phyloP scores from a whole-genome alignment of 139 green algal species.

The Chlamydomonas eustigma region DNA sequence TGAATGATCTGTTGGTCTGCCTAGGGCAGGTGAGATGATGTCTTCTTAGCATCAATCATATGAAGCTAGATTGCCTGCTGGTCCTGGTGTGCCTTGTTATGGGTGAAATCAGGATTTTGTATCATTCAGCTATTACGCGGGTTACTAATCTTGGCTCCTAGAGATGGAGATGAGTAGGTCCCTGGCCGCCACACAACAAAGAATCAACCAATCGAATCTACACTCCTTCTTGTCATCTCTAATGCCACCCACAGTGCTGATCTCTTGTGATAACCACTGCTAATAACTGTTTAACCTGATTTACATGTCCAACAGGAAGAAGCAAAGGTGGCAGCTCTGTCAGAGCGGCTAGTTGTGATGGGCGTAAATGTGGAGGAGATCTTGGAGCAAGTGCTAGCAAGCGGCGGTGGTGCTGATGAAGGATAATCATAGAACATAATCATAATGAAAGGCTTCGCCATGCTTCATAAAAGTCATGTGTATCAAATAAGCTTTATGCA shows the following conservation, averaged over 20 bases:
- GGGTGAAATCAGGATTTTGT: not conserved
- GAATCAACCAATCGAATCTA: not conserved
- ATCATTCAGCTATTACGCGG: not conserved
- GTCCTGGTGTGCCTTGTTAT: not conserved
- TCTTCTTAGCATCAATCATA: not conserved
- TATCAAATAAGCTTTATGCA: no score
- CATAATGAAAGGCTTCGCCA: no score
- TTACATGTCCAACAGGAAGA: conserved; percentile 18
- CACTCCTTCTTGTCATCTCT: not conserved
- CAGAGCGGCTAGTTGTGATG: conserved; percentile 40
- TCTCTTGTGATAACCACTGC: not conserved
- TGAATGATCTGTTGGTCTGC: conserved; percentile 85
- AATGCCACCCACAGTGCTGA: not conserved
- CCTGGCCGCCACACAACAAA: not conserved
- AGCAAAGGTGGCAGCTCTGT: conserved; percentile 31
- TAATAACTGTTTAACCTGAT: not conserved
- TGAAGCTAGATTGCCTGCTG: no score
- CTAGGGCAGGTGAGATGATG: conserved; percentile 58
- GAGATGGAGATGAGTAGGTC: not conserved
- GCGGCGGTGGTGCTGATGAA: no score
- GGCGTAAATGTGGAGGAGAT: conserved; percentile 61
- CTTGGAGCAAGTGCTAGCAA: no score
- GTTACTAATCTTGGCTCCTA: not conserved
- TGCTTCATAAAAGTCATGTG: no score
- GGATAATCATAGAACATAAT: no score